Evolutionary conservation across 2,329 filamentous ascomycete genomes (phyloP).

Genomic region (Teratosphaeria zuluensis): DNA sequence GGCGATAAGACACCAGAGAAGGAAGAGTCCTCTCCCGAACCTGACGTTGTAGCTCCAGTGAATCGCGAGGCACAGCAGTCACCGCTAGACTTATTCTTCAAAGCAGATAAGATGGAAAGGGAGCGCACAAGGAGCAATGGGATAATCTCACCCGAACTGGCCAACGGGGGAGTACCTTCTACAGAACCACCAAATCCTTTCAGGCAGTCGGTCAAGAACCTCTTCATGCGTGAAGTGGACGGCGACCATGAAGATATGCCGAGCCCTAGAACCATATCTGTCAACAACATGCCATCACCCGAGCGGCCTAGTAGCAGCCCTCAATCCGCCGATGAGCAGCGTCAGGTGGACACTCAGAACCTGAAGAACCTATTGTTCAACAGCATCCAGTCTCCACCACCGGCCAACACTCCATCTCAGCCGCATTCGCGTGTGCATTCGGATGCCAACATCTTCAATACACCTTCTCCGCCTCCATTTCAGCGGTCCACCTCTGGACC

Average conservation of each 20-base stretch:
- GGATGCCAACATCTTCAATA: slow-evolving; percentile 10
- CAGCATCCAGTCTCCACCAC: slow-evolving; percentile 7
- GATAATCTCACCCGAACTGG: slow-evolving; percentile 45
- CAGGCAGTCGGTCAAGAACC: slow-evolving; percentile 36
- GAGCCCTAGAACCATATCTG: slow-evolving; percentile 14
- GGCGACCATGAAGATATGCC: slow-evolving; percentile 30
- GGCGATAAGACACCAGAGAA: slow-evolving; percentile 31
- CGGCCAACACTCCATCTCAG: slow-evolving; percentile 11
- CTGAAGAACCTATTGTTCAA: slow-evolving; percentile 37
- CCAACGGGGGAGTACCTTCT: slow-evolving; percentile 19
- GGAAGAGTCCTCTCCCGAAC: slow-evolving; percentile 45
- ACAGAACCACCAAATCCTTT: slow-evolving; percentile 17
- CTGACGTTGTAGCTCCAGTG: slow-evolving; percentile 31
- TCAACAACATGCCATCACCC: slow-evolving; percentile 13
- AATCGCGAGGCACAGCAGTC: slow-evolving; percentile 48
- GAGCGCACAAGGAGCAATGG: slow-evolving; percentile 49
- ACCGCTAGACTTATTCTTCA: slow-evolving; percentile 83
- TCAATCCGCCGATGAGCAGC: slow-evolving; percentile 30
- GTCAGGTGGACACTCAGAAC: slow-evolving; percentile 36
- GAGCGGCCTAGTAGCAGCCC: slow-evolving; percentile 16
- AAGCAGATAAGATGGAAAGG: slow-evolving; percentile 71
- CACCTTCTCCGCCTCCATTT: slow-evolving; percentile 35
- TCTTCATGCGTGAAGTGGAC: slow-evolving; percentile 62
- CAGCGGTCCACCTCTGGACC: slow-evolving; percentile 23
- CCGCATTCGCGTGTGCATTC: slow-evolving; percentile 11